Percentiles rank a stretch among this genome's conserved stretches.
Conservation (phyloP, 176 grass and related monocot species). For the Triticum monococcum region DNA sequence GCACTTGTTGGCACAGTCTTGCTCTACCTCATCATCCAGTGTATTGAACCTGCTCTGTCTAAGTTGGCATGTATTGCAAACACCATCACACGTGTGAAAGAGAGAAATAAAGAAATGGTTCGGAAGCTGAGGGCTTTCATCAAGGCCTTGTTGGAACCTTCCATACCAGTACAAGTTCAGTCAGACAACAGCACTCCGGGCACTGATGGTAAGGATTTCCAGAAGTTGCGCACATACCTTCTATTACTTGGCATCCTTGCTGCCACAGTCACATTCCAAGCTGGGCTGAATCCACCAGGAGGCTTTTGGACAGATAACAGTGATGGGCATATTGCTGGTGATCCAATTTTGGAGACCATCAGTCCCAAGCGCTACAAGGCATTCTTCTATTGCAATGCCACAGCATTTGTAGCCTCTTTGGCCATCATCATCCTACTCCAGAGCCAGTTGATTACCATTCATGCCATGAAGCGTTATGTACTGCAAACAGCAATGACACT, state of each 20-base stretch:
- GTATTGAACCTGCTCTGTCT: slow-evolving; percentile 13
- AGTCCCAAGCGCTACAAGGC: slow-evolving; percentile 27
- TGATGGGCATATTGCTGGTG: slow-evolving; percentile 16
- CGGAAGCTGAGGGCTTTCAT: background rate
- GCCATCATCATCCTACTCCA: slow-evolving; percentile 51
- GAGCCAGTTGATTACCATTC: slow-evolving; percentile 28
- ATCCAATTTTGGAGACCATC: slow-evolving; percentile 35
- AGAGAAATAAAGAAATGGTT: background rate
- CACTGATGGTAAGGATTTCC: background rate
- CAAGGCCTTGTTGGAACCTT: background rate
- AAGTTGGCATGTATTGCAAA: background rate
- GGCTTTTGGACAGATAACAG: background rate
- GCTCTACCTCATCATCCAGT: background rate
- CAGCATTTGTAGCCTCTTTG: slow-evolving; percentile 51
- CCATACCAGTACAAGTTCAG: background rate
- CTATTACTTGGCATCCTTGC: background rate
- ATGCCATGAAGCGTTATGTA: slow-evolving; percentile 31
- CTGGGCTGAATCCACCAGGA: background rate
- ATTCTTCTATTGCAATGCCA: slow-evolving; percentile 63
- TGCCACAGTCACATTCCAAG: background rate
- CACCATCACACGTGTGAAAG: background rate
- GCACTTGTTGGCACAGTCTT: background rate
- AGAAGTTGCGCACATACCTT: slow-evolving; percentile 1
- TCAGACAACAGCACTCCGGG: background rate
- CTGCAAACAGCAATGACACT: slow-evolving; percentile 46